phyloP scores from a whole-genome alignment of 2,329 filamentous ascomycete genomes.

The Colletotrichum sp. region DNA sequence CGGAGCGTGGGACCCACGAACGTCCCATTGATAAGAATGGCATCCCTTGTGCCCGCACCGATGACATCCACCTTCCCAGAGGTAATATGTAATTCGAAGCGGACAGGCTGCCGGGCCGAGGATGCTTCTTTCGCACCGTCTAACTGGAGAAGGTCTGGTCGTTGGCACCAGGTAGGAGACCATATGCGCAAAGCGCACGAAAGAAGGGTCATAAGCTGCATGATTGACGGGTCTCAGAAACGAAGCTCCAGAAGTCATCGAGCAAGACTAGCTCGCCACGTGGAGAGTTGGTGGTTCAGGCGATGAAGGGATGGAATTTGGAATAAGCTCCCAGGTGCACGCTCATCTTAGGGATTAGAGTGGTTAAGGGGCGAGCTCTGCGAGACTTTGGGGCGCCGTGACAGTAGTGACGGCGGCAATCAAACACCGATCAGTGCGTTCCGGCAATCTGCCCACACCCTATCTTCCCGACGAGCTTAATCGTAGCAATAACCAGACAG shows the following conservation, averaged over 20 bases:
- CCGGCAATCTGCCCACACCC: not conserved
- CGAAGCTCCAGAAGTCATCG: not conserved
- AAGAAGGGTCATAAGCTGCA: not conserved
- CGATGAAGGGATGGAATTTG: not conserved
- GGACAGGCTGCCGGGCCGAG: not conserved
- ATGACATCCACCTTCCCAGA: not conserved
- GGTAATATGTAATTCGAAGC: not conserved
- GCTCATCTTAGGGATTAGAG: not conserved
- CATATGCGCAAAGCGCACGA: not conserved
- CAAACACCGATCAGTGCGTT: not conserved
- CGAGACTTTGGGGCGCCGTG: not conserved
- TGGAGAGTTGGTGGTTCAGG: not conserved
- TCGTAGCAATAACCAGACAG: not conserved
- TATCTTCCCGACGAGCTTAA: not conserved
- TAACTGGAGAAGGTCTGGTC: not conserved
- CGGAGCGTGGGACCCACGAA: conserved; percentile 21
- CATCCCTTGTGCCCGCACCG: not conserved
- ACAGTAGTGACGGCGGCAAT: not conserved
- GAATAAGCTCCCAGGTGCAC: not conserved
- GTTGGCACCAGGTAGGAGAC: not conserved
- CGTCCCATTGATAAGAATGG: conserved; percentile 10
- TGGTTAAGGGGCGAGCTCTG: not conserved
- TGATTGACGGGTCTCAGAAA: not conserved
- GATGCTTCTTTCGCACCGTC: fast-evolving
- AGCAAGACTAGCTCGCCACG: not conserved